phyloP scores from a whole-genome alignment of 1,139 yeast species.

The Ashbya aceris region DNA sequence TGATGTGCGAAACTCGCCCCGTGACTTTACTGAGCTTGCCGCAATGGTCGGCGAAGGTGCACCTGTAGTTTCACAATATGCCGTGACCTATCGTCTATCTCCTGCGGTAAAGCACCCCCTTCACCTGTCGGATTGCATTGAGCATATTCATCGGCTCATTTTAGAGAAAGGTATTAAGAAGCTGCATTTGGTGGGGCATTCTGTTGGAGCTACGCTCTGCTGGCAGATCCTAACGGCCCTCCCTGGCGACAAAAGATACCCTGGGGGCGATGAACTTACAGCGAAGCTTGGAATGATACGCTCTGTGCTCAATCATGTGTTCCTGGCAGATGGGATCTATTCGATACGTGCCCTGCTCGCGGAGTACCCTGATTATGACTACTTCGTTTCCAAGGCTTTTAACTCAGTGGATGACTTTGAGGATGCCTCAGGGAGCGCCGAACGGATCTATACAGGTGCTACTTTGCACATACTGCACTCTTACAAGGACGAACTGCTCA shows the following conservation, averaged over 20 bases:
- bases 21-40: slow-evolving; percentile 43
- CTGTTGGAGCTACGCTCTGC: slow-evolving; percentile 70
- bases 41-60: slow-evolving; percentile 8
- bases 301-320: slow-evolving; percentile 8
- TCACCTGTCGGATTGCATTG: slow-evolving; percentile 49
- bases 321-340: slow-evolving; percentile 42
- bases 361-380: slow-evolving; percentile 38
- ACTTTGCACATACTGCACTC: slow-evolving; percentile 24
- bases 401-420: slow-evolving; percentile 14
- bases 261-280: neutral
- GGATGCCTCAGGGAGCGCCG: slow-evolving; percentile 8
- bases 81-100: slow-evolving; percentile 58
- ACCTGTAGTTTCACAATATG: slow-evolving; percentile 16
- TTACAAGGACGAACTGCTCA: slow-evolving; percentile 27
- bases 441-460: slow-evolving; percentile 3
- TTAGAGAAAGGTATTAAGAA: slow-evolving; percentile 25
- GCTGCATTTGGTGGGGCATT: slow-evolving; percentile 55
- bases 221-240: slow-evolving; percentile 41
- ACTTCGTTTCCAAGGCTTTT: slow-evolving; percentile 38
- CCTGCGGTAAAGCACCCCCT: slow-evolving; percentile 56
- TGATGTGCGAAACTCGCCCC: slow-evolving; percentile 51
- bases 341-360: slow-evolving; percentile 32
- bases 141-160: slow-evolving; percentile 34
- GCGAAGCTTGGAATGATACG: neutral
- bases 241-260: neutral